A percentile compares a stretch with the other conserved stretches of the same genome.
Conservation (phyloP, 73 alveolate species). For the Paraurostyla sp. region DNA sequence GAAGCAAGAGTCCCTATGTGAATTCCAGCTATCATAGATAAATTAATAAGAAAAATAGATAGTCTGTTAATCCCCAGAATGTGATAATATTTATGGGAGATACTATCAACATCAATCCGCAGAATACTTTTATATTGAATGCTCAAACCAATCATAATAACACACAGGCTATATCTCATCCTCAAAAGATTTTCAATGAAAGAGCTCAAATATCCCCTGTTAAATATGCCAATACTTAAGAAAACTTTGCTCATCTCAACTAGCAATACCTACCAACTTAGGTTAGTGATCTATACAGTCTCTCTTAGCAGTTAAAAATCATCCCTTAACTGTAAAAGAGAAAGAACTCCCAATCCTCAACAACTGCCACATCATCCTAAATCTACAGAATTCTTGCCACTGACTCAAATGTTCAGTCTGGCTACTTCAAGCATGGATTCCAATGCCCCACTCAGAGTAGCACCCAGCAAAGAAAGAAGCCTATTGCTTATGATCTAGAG, state of each 20-base stretch:
- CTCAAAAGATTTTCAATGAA: no score
- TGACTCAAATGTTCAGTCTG: conserved; percentile 40
- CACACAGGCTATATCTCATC: no score
- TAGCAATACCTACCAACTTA: no score
- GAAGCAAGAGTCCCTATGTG: conserved; percentile 10
- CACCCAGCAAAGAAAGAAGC: conserved; percentile 5
- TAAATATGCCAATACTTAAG: no score
- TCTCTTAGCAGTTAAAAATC: no score
- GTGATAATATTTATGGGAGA: conserved; percentile 33
- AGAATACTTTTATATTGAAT: neutral
- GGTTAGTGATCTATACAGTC: no score
- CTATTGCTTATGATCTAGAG: conserved; percentile 29
- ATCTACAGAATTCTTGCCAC: conserved; percentile 4
- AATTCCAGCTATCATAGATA: neutral
- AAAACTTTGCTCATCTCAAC: no score
- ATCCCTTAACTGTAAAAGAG: neutral
- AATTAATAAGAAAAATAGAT: neutral
- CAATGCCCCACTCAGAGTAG: conserved; percentile 43
- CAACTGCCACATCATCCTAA: no score
- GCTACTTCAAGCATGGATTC: conserved; percentile 24
- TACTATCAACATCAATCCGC: conserved; percentile 8
- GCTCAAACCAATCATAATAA: no score
- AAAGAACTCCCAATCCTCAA: no score
- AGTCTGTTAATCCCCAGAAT: conserved; percentile 1
- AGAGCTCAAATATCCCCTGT: no score